Evolutionary conservation across 73 alveolate genomes (phyloP).

Genomic region (Tetrahymena borealis): DNA sequence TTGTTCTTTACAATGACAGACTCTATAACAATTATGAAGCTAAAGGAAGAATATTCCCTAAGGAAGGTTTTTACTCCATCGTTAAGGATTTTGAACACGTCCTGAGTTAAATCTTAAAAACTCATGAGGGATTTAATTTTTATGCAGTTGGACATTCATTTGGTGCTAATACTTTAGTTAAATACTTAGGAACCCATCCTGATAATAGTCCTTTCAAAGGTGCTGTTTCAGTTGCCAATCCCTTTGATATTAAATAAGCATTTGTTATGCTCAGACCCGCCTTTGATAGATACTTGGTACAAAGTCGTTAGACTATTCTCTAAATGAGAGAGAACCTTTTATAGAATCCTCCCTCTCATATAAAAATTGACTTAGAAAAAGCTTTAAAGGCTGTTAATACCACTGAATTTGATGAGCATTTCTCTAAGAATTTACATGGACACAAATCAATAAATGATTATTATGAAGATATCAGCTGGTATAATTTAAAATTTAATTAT

Average conservation of each 20-base stretch:
- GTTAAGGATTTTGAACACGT: background rate
- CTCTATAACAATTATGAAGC: background rate
- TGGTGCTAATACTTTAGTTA: constrained; percentile 25
- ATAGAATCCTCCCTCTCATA: background rate
- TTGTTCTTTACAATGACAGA: background rate
- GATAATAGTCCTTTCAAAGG: background rate
- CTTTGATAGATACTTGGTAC: background rate
- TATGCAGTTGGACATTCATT: constrained; percentile 41
- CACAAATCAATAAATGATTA: background rate
- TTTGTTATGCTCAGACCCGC: background rate
- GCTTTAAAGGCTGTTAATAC: background rate
- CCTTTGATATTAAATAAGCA: background rate
- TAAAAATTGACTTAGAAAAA: background rate
- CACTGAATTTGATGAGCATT: background rate
- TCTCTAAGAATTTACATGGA: background rate
- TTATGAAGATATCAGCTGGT: background rate
- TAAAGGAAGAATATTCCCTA: background rate
- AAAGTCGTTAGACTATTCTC: background rate
- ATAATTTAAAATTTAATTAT: background rate
- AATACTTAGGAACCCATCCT: constrained; percentile 4
- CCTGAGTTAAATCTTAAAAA: background rate
- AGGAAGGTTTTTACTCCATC: background rate
- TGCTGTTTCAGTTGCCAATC: background rate
- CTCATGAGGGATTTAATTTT: background rate
- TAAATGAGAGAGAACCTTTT: background rate